Evolutionary conservation across 345 rosid species (phyloP), one percentile per base, ranked within the genome.

Genomic region (Heritiera littoralis): DNA sequence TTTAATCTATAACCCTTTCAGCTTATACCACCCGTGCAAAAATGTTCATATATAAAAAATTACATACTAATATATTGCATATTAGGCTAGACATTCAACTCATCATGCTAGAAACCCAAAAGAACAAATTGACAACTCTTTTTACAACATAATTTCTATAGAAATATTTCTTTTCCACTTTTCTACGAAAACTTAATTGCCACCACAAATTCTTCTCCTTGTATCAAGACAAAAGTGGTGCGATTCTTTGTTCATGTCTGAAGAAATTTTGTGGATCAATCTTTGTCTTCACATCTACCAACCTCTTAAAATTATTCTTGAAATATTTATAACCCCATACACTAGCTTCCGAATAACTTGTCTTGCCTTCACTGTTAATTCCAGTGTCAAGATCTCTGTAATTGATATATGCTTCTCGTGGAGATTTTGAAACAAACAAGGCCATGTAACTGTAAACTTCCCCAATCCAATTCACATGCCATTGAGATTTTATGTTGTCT

Each of bases 351-450:
- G 15, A 9, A 45, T 75, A 88, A 78, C 84, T 81, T 6, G 85
- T 72, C 2, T 77, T 70, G 0, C 74, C 63, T 28, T 75, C 72
- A 17, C 20, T 74, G 74, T 88, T 88, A 78, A 35, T 60, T 1
- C 94, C 98, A 28, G 89, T 13, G 65, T 91, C 98, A 11, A 90
- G 83, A 78, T 93, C 97, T 45, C 89, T 85, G 43, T 93, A 93
- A 65, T 93, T 92, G 13, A 89, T 76, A 41, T 88, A 93, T 2
- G 94, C 86, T 2, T 46, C 80, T 65, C 95, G 79, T 4, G 92
- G 92, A 12, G 80, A 69, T 40, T 76, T 85, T 4, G 90, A 87
- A 9, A 91, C 93, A 54, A 82, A 89, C 13, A 87, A 88, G 10
- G 85, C 75, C 92, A 90, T 86, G 66, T 77, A 81, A 55, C 41